Percentiles rank a stretch among this genome's conserved stretches.
Conservation (phyloP, 805 yeast genomes). For the Wickerhamiella azyma region DNA sequence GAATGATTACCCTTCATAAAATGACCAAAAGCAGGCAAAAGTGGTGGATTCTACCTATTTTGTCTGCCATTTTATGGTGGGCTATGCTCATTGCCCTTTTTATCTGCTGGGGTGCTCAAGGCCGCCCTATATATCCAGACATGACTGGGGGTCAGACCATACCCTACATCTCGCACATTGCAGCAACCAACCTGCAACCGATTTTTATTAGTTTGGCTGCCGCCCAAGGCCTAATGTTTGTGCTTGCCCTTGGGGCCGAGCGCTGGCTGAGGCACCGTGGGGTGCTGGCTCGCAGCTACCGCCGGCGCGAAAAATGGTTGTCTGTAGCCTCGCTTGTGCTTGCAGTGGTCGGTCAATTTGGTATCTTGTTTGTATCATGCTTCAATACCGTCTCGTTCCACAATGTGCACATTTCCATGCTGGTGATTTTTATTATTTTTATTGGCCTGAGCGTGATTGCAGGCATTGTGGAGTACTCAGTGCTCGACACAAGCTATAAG, state of each 20-base stretch:
- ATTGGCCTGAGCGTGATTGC: conserved; percentile 40
- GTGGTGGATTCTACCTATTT: conserved; percentile 41
- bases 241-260: conserved; percentile 49
- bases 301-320: conserved; percentile 30
- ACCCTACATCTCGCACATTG: conserved; percentile 65
- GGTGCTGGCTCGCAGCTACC: conserved; percentile 39
- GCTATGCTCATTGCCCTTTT: conserved; percentile 77
- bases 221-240: conserved; percentile 61
- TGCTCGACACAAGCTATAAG: conserved; percentile 30
- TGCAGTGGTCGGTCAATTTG: conserved; percentile 53
- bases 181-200: conserved; percentile 77
- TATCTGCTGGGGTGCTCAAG: conserved; percentile 66
- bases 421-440: conserved; percentile 56
- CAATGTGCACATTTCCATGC: conserved; percentile 45
- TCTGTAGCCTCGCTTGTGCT: conserved; percentile 33
- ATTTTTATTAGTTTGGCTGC: conserved; percentile 71
- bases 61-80: conserved; percentile 70
- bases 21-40: background rate
- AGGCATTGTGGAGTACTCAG: conserved; percentile 32
- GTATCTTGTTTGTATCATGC: conserved; percentile 59
- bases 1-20: too few species aligned
- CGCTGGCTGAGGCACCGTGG: conserved; percentile 43
- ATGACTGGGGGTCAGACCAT: conserved; percentile 35
- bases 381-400: conserved; percentile 50
- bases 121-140: conserved; percentile 54